phyloP scores from a whole-genome alignment of 2,329 filamentous ascomycete species.

The Curvularia hawaiiensis region DNA sequence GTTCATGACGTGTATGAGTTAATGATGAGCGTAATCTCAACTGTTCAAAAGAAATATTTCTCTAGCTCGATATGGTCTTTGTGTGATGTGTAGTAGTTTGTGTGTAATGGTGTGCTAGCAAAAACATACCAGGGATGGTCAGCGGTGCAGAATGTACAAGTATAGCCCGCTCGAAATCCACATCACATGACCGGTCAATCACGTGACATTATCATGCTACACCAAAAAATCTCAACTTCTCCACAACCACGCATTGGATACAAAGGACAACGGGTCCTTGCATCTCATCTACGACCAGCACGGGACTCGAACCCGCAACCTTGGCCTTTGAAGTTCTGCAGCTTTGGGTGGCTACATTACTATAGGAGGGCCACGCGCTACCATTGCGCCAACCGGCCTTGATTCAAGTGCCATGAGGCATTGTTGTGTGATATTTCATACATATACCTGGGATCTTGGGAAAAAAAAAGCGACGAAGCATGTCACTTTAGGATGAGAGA shows the following conservation, averaged over 20 bases:
- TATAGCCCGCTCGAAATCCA: not conserved
- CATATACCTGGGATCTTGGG: not conserved
- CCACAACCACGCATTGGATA: not conserved
- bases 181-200: not conserved
- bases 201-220: not conserved
- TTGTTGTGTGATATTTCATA: not conserved
- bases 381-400: constrained; percentile 46
- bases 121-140: not conserved
- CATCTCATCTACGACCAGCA: constrained; percentile 31
- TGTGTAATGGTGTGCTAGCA: not conserved
- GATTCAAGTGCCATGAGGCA: constrained; percentile 6
- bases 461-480: too few species aligned
- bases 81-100: not conserved
- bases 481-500: too few species aligned
- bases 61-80: not conserved
- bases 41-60: constrained; percentile 8
- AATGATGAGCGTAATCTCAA: constrained; percentile 25
- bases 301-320: constrained; percentile 47
- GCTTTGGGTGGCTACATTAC: too few species aligned
- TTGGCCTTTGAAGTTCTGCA: constrained; percentile 33
- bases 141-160: not conserved
- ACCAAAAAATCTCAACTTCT: not conserved
- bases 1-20: constrained; percentile 36
- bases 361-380: constrained; percentile 46
- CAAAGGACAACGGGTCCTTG: not conserved